These are phyloP conservation scores for Macaranga tanarius DNA, from an alignment of 441 rosid species.

Conservation along the genomic window DNA sequence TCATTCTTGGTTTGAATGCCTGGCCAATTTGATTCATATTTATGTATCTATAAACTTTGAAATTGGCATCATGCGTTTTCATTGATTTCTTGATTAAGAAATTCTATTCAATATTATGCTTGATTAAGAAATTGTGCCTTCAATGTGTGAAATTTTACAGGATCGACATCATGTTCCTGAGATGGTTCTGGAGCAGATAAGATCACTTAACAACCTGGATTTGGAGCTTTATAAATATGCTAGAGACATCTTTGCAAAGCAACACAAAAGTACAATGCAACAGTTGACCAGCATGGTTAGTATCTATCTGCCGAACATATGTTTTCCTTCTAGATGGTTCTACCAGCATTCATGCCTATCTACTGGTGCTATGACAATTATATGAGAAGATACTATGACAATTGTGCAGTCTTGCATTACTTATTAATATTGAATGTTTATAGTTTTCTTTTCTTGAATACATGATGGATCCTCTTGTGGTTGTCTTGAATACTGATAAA, in stretches of 20 bases:
- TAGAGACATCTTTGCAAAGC: conserved; percentile 59
- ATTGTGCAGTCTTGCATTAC: no score
- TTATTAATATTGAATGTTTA: background rate
- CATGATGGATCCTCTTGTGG: background rate
- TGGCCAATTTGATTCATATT: background rate
- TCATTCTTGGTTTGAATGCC: no score
- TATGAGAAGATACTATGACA: background rate
- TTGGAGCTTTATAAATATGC: conserved; percentile 83
- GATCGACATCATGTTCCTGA: conserved; percentile 57
- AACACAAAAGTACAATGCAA: conserved; percentile 36
- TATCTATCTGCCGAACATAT: background rate
- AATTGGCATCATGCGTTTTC: background rate
- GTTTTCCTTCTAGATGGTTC: conserved; percentile 1
- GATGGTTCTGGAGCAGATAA: conserved; percentile 61
- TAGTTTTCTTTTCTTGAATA: background rate
- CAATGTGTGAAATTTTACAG: conserved; percentile 50
- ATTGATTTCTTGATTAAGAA: background rate
- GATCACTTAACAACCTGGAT: conserved; percentile 72
- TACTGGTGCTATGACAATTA: background rate
- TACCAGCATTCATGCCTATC: background rate
- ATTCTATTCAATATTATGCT: background rate
- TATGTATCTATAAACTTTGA: background rate
- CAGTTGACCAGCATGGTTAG: conserved; percentile 44
- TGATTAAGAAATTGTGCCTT: no score
- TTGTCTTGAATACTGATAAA: background rate